These are phyloP conservation scores for Medicago ruthenica DNA, from an alignment of 306 rosid species.

Conservation along the genomic window DNA sequence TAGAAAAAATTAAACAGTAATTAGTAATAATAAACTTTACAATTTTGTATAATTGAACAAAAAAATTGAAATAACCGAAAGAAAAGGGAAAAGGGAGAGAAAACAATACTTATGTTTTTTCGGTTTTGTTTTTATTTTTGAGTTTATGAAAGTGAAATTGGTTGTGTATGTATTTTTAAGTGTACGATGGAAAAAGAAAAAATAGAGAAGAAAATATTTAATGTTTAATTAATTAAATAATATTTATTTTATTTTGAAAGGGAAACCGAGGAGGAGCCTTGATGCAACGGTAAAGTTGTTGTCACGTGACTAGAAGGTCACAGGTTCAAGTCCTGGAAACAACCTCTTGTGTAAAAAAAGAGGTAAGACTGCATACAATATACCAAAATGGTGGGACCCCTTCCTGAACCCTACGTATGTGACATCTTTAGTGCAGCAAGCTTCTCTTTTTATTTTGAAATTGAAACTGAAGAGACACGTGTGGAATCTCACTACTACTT, in stretches of 20 bases:
- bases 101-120: conserved; percentile 31
- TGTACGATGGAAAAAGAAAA: conserved; percentile 29
- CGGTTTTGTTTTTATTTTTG: conserved; percentile 23
- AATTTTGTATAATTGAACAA: background rate
- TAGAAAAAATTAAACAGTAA: conserved; percentile 19
- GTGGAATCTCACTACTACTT: conserved; percentile 36
- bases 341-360: no score
- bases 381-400: no score
- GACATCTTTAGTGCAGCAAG: no score
- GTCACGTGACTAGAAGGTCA: no score
- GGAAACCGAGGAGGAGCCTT: no score
- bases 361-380: no score
- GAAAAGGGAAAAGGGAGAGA: background rate
- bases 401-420: no score
- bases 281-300: no score
- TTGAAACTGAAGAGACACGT: conserved; percentile 30
- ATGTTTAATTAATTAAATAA: no score
- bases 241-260: background rate
- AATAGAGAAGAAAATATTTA: background rate
- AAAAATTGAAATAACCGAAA: conserved; percentile 1
- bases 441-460: no score
- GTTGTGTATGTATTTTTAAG: background rate
- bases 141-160: conserved; percentile 20
- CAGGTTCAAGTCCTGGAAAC: no score
- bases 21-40: background rate